Percentiles rank a stretch among this genome's conserved stretches.
These are phyloP conservation scores for Keqinozyma sinolaborantium DNA, from an alignment of 1,139 yeast genomes.

Conservation along the genomic window DNA sequence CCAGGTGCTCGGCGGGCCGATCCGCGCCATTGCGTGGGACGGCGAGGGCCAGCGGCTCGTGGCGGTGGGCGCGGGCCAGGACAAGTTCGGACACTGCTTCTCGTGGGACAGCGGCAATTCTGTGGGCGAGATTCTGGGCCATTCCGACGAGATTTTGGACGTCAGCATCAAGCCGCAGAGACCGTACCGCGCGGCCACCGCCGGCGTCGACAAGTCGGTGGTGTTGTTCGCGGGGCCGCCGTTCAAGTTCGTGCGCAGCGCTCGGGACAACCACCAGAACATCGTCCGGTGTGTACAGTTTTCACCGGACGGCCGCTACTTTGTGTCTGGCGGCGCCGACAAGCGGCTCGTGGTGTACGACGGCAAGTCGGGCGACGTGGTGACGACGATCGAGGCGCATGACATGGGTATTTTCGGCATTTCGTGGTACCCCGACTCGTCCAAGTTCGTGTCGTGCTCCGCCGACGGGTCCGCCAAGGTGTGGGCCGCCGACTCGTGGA, in stretches of 20 bases:
- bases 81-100: conserved; percentile 87
- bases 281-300: conserved; percentile 79
- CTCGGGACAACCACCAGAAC: conserved; percentile 72
- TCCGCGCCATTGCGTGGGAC: conserved; percentile 90
- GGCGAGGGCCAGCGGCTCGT: conserved; percentile 80
- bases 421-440: conserved; percentile 63
- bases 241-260: conserved; percentile 74
- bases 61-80: conserved; percentile 95
- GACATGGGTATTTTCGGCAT: conserved; percentile 80
- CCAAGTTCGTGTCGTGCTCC: conserved; percentile 70
- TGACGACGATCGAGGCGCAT: conserved; percentile 56
- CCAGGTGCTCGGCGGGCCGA: conserved; percentile 76
- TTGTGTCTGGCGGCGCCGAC: conserved; percentile 88
- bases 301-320: conserved; percentile 70
- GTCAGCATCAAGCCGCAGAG: conserved; percentile 84
- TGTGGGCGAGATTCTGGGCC: conserved; percentile 94
- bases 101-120: conserved; percentile 94
- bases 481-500: conserved; percentile 45
- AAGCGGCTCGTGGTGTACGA: conserved; percentile 75
- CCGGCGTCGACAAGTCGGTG: conserved; percentile 79
- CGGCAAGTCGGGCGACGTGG: conserved; percentile 80
- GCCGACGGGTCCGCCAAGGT: conserved; percentile 75
- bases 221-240: conserved; percentile 94
- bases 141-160: conserved; percentile 78
- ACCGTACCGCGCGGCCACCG: conserved; percentile 94